Percentiles rank a stretch among this genome's conserved stretches.
phyloP scores from a whole-genome alignment of 163 green algal genomes.

The Scenedesmus sp. region DNA sequence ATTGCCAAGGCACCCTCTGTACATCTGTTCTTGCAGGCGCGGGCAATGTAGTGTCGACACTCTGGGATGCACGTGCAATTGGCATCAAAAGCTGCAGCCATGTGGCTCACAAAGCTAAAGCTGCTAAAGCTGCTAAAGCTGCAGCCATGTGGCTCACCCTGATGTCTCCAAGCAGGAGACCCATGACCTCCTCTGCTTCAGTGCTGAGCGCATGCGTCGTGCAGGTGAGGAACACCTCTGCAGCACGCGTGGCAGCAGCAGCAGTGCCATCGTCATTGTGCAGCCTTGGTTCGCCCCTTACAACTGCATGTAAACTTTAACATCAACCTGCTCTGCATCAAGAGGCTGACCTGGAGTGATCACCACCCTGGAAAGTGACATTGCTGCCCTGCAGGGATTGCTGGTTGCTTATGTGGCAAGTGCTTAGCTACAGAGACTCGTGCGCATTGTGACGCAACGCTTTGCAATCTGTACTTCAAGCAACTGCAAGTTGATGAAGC shows the following conservation, averaged over 20 bases:
- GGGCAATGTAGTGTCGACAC: too few relatives aligned
- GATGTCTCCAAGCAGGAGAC: constrained; percentile 87
- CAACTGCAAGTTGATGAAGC: too few relatives aligned
- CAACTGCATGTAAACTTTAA: background rate
- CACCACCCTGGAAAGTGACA: constrained; percentile 40
- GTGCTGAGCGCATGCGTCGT: constrained; percentile 85
- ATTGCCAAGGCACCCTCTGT: too few relatives aligned
- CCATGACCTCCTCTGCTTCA: constrained; percentile 91
- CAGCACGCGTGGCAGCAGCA: constrained; percentile 11
- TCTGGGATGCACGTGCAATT: too few relatives aligned
- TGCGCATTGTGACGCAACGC: too few relatives aligned
- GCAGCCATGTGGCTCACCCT: too few relatives aligned
- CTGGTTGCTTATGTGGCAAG: background rate
- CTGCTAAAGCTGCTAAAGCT: too few relatives aligned
- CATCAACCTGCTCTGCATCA: background rate
- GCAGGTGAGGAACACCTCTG: constrained; percentile 84
- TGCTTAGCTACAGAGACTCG: background rate
- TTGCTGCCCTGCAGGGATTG: background rate
- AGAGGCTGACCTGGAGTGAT: constrained; percentile 43
- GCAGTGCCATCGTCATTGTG: background rate
- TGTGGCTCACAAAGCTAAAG: too few relatives aligned
- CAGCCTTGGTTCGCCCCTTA: background rate
- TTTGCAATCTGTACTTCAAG: too few relatives aligned
- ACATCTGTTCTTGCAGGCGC: too few relatives aligned
- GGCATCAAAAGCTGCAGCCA: too few relatives aligned